Evolutionary conservation across 2,329 filamentous ascomycete species (phyloP).

Genomic region (Fusarium tuaranense): DNA sequence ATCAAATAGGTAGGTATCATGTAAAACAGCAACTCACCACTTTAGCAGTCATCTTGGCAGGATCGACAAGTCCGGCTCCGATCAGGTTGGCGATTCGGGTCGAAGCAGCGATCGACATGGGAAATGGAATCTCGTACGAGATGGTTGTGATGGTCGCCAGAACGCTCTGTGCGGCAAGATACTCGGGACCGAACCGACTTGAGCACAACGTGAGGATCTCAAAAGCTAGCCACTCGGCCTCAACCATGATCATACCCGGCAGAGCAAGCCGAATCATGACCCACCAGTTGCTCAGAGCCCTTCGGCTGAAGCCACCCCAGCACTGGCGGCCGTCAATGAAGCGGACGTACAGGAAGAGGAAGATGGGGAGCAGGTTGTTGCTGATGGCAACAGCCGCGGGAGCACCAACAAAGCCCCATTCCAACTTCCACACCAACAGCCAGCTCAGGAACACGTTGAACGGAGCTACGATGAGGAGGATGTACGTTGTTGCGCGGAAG

Average conservation of each 20-base stretch:
- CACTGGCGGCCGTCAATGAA: slow-evolving; percentile 81
- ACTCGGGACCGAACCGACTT: slow-evolving; percentile 81
- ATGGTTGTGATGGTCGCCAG: slow-evolving; percentile 82
- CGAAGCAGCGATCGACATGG: slow-evolving; percentile 86
- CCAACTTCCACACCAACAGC: slow-evolving; percentile 79
- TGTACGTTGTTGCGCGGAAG: slow-evolving; percentile 82
- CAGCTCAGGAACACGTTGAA: slow-evolving; percentile 83
- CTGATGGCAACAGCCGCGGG: slow-evolving; percentile 84
- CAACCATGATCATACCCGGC: slow-evolving; percentile 92
- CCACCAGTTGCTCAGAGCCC: slow-evolving; percentile 81
- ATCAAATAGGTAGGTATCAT: too few relatives aligned
- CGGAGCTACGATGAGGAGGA: slow-evolving; percentile 80
- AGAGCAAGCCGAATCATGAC: slow-evolving; percentile 87
- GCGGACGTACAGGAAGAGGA: slow-evolving; percentile 82
- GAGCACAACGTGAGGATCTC: slow-evolving; percentile 89
- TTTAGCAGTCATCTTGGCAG: slow-evolving; percentile 83
- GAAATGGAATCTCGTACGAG: slow-evolving; percentile 93
- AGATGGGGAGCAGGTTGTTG: slow-evolving; percentile 79
- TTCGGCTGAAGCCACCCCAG: slow-evolving; percentile 83
- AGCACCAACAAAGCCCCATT: slow-evolving; percentile 81
- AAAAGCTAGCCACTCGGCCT: slow-evolving; percentile 93
- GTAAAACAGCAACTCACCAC: slow-evolving; percentile 65
- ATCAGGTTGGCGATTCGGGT: slow-evolving; percentile 94
- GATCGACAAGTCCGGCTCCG: slow-evolving; percentile 83
- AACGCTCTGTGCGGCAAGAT: slow-evolving; percentile 89